Conservation (phyloP, 2,329 filamentous ascomycete species). For the Cladosporium oxysporum region DNA sequence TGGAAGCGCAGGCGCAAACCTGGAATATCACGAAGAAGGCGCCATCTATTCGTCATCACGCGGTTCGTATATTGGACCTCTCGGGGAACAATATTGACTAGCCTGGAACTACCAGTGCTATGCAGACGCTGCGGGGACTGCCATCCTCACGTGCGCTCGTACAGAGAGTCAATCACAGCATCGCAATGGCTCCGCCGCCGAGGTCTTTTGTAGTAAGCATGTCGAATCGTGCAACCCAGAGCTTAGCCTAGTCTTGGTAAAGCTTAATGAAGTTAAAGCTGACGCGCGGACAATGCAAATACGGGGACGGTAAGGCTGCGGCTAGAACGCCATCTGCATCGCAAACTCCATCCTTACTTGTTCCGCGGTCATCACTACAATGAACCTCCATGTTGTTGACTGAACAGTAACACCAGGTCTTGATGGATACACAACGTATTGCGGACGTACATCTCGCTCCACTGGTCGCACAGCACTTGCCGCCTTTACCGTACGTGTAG, state of each 20-base stretch:
- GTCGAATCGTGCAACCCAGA: background rate
- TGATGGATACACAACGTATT: background rate
- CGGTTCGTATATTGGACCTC: background rate
- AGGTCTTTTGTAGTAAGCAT: background rate
- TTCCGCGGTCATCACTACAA: background rate
- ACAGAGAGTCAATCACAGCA: background rate
- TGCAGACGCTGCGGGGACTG: background rate
- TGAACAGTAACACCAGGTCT: background rate
- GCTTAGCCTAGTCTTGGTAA: background rate
- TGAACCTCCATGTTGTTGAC: background rate
- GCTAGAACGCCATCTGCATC: conserved; percentile 3
- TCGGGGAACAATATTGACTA: background rate
- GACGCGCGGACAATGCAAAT: background rate
- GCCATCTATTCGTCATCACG: background rate
- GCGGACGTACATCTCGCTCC: background rate
- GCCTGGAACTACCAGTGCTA: background rate
- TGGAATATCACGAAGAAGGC: background rate
- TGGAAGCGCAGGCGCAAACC: background rate
- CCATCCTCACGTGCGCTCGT: background rate
- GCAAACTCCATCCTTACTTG: background rate
- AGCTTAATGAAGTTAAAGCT: background rate
- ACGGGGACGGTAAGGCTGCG: background rate
- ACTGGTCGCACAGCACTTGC: background rate
- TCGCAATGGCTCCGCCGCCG: background rate
- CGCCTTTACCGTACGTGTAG: background rate